phyloP scores from a whole-genome alignment of 2,329 filamentous ascomycete species.

The Exophiala sideris region DNA sequence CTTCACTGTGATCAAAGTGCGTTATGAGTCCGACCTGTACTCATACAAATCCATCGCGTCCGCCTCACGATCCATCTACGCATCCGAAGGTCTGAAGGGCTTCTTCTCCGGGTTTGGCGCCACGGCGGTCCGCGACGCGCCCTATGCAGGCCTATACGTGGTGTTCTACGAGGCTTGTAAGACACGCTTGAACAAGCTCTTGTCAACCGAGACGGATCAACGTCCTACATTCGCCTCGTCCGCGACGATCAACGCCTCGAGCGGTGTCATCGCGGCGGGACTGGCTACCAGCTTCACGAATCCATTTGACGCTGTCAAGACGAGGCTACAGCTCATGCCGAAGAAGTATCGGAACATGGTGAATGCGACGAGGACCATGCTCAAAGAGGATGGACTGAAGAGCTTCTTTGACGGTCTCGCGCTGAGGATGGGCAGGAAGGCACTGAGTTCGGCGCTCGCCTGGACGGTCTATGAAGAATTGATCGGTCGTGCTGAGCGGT shows the following conservation, averaged over 20 bases:
- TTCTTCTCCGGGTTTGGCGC: slow-evolving; percentile 95
- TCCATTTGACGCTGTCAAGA: slow-evolving; percentile 96
- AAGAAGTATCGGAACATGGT: slow-evolving; percentile 76
- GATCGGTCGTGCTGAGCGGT: slow-evolving; percentile 66
- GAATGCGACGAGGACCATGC: slow-evolving; percentile 72
- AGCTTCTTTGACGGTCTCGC: slow-evolving; percentile 83
- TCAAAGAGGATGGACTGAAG: slow-evolving; percentile 73
- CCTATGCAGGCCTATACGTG: slow-evolving; percentile 92
- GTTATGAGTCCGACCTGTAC: slow-evolving; percentile 88
- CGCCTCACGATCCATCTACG: slow-evolving; percentile 71
- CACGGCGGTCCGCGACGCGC: slow-evolving; percentile 89
- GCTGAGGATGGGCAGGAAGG: slow-evolving; percentile 85
- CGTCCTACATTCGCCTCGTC: slow-evolving; percentile 37
- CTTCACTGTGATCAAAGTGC: slow-evolving; percentile 92
- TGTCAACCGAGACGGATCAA: slow-evolving; percentile 1
- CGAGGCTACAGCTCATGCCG: slow-evolving; percentile 86
- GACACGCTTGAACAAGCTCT: slow-evolving; percentile 50
- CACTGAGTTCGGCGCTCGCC: slow-evolving; percentile 86
- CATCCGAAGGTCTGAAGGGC: slow-evolving; percentile 69
- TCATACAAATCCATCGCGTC: slow-evolving; percentile 71
- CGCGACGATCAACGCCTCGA: slow-evolving; percentile 77
- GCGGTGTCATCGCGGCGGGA: slow-evolving; percentile 75
- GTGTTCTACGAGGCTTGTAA: slow-evolving; percentile 88
- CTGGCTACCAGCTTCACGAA: slow-evolving; percentile 87
- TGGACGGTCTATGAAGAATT: slow-evolving; percentile 98